A percentile compares a stretch with the other conserved stretches of the same genome.
phyloP scores from a whole-genome alignment of 805 yeast genomes.

The Clavispora carvajalis region DNA sequence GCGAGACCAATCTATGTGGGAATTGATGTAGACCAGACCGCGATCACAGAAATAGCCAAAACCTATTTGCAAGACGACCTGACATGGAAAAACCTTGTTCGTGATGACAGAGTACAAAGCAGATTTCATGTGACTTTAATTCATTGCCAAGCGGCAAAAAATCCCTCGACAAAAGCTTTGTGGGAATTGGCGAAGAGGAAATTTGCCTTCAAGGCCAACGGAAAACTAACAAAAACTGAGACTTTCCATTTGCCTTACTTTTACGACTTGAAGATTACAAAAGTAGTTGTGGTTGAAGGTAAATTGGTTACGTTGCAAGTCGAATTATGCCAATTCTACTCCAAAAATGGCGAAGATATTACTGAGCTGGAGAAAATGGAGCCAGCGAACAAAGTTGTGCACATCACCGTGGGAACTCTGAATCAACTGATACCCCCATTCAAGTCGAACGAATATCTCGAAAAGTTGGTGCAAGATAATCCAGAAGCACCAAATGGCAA shows the following conservation, averaged over 20 bases:
- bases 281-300: constrained; percentile 44
- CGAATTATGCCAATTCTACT: constrained; percentile 15
- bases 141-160: constrained; percentile 28
- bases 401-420: constrained; percentile 68
- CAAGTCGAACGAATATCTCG: constrained; percentile 11
- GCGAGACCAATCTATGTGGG: constrained; percentile 12
- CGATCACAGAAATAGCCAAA: neutral
- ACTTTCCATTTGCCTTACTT: constrained; percentile 4
- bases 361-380: neutral
- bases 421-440: constrained; percentile 7
- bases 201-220: constrained; percentile 8
- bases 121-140: constrained; percentile 66
- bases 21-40: neutral
- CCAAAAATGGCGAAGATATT: neutral
- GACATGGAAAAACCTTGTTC: constrained; percentile 22
- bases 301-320: constrained; percentile 53
- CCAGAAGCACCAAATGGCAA: constrained; percentile 4
- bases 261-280: constrained; percentile 38
- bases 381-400: constrained; percentile 24
- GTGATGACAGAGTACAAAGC: constrained; percentile 38
- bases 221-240: neutral
- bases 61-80: neutral
- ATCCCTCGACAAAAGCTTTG: constrained; percentile 13
- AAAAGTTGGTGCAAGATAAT: constrained; percentile 2
- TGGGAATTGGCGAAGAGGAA: constrained; percentile 12